Conservation (phyloP, 768 basidiomycete species). For the Rhizopogon roseolus region DNA sequence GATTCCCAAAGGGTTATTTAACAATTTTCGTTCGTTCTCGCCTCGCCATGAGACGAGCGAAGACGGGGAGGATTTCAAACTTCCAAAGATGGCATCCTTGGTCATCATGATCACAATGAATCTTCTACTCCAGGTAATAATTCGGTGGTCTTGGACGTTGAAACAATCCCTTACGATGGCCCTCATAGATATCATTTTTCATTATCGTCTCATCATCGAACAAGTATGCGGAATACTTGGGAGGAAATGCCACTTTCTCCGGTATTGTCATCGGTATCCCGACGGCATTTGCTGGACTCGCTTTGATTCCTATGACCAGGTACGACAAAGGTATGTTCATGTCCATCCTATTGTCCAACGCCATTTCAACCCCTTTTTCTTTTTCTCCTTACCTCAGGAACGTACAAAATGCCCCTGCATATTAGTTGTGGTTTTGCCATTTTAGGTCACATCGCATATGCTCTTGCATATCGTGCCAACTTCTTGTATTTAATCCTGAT, state of each 20-base stretch:
- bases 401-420: conserved; percentile 49
- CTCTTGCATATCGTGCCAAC: conserved; percentile 51
- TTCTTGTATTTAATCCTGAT: conserved; percentile 68
- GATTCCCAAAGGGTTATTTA: not conserved
- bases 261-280: conserved; percentile 67
- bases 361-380: not conserved
- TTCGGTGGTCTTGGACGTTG: not conserved
- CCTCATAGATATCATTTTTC: conserved; percentile 58
- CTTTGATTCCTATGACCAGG: conserved; percentile 50
- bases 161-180: not conserved
- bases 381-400: conserved; percentile 32
- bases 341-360: not conserved
- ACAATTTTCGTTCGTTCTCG: not conserved
- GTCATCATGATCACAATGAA: conserved; percentile 41
- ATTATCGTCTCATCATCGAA: conserved; percentile 65
- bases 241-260: conserved; percentile 67
- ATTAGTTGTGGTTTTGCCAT: conserved; percentile 49
- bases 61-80: conserved; percentile 34
- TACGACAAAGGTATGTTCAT: conserved; percentile 46
- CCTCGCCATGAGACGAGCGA: not conserved
- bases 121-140: conserved; percentile 43
- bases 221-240: conserved; percentile 55
- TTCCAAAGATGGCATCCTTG: conserved; percentile 43
- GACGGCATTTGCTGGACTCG: conserved; percentile 53
- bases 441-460: conserved; percentile 57